Percentiles rank a stretch among this genome's conserved stretches.
Evolutionary conservation across 306 rosid species (phyloP).

Genomic region (Cucumis sativus): Cucumber_9930_V3 NC_026656.2:10143001-10143500

Average conservation of each 20-base stretch:
- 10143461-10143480: too few species aligned
- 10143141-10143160: slow-evolving; percentile 6
- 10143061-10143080: slow-evolving; percentile 7
- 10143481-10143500: background rate
- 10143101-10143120: slow-evolving; percentile 9
- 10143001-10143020: slow-evolving; percentile 10
- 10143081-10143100: slow-evolving; percentile 9
- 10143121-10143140: slow-evolving; percentile 6
- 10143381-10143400: background rate
- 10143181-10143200: slow-evolving; percentile 8
- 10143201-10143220: slow-evolving; percentile 9
- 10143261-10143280: background rate
- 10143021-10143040: slow-evolving; percentile 10
- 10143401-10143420: background rate
- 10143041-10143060: slow-evolving; percentile 10
- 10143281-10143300: background rate
- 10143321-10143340: background rate
- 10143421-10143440: too few species aligned
- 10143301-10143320: background rate
- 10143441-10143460: too few species aligned
- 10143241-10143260: background rate
- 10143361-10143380: background rate
- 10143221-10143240: slow-evolving; percentile 8
- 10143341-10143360: background rate
- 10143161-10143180: slow-evolving; percentile 10